Evolutionary conservation across 176 grass and related monocot genomes (phyloP).

Genomic region (Otatea glauca): DNA sequence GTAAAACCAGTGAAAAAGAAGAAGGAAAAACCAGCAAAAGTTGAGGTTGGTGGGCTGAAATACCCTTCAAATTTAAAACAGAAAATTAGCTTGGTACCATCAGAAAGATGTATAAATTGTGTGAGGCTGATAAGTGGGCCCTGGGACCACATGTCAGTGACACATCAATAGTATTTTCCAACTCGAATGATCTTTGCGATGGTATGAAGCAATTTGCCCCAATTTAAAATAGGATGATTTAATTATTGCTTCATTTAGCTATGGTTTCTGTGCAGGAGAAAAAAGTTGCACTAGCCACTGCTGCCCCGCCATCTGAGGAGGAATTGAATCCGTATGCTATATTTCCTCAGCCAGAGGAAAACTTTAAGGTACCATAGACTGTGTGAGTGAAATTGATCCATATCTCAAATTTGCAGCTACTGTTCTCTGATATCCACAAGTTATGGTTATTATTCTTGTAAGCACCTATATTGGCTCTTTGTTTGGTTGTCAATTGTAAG

Average conservation of each 20-base stretch:
- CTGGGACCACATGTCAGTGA: no score
- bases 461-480: neutral
- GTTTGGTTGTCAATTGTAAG: conserved; percentile 28
- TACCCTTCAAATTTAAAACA: conserved; percentile 1
- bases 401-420: neutral
- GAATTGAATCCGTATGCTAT: conserved; percentile 91
- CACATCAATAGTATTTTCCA: no score
- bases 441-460: neutral
- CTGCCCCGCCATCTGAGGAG: conserved; percentile 71
- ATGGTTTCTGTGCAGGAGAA: conserved; percentile 60
- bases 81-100: no score
- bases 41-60: conserved; percentile 62
- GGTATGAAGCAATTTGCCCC: no score
- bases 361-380: conserved; percentile 68
- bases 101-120: no score
- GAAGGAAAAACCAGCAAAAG: conserved; percentile 88
- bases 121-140: no score
- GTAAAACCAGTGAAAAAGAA: conserved; percentile 94
- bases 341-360: conserved; percentile 93
- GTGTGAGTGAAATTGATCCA: neutral
- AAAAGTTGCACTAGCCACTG: conserved; percentile 53
- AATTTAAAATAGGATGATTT: conserved; percentile 15
- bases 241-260: conserved; percentile 10
- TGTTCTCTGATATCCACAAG: conserved; percentile 1
- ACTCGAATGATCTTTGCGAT: no score